Evolutionary conservation across 2,329 filamentous ascomycete species (phyloP), one percentile per base, ranked within the genome.

Genomic region (Sarocladium kiliense): DNA sequence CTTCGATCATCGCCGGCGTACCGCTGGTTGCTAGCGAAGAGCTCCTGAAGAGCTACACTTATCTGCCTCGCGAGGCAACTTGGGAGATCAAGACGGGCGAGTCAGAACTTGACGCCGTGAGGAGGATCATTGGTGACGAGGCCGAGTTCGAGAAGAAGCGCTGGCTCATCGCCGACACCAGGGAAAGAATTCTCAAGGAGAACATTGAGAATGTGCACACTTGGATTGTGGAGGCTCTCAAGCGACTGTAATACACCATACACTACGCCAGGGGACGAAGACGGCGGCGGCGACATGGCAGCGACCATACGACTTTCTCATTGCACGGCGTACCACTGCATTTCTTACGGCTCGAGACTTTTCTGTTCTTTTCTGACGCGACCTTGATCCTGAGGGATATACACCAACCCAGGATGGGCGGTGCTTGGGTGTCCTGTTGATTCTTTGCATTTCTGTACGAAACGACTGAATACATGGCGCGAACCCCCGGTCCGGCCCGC

Each of bases 91-190:
- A 60, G 34, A 49, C 57, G 1, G 63, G 60, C 2, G 64, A 66
- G 57, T 59, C 56, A 26, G 64, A 66, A 56, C 61, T 66, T 58
- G 64, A 65, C 42, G 58, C 59, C n/a, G 60, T 65, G 18, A 56
- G 60, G 60, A 54, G 64, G 18, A 59, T 63, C 3, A 60, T 66
- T 19, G 55, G 56, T 41, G 58, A 65, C 45, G 55, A 58, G 21
- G 61, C 58, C 0, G 63, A 58, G 6, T 65, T 58, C 27, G 14
- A 56, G 9, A 59, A 63, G 55, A 60, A 59, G 56, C 58, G 61
- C 55, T 19, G 30, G n/a, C 21, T 47, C 25, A 36, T 58, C 7
- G 25, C 34, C 16, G 49, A 55, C 26, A 44, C 53, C 2, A 37
- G 55, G 7, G 41, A 30, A 12, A 37, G 61, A 16, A 53, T 59